A percentile compares a stretch with the other conserved stretches of the same genome.
Evolutionary conservation across 2,329 filamentous ascomycete genomes (phyloP).

Genomic region (Colletotrichum costaricense): DNA sequence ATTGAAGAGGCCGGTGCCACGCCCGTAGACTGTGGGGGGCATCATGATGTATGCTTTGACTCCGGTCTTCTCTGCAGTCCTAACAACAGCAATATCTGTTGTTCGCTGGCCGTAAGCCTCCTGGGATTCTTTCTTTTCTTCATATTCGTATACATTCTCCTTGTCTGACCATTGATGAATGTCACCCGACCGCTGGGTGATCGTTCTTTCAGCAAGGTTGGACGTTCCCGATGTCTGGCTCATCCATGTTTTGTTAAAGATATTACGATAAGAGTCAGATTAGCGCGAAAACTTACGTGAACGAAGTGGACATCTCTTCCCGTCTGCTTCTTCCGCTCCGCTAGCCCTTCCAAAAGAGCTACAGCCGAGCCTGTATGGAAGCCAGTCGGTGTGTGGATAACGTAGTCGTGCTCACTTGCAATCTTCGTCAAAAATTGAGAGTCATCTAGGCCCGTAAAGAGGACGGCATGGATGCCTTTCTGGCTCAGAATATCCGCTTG

Average conservation of each 20-base stretch:
- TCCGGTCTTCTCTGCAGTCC: constrained; percentile 48
- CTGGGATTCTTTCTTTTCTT: constrained; percentile 48
- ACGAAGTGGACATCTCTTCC: constrained; percentile 51
- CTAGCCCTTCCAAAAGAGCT: constrained; percentile 56
- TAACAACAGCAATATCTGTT: constrained; percentile 55
- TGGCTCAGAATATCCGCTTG: constrained; percentile 39
- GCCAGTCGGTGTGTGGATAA: constrained; percentile 56
- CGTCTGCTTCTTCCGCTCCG: constrained; percentile 47
- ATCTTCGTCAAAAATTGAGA: constrained; percentile 34
- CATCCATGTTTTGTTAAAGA: not conserved
- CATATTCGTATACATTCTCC: constrained; percentile 56
- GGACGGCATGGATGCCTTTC: constrained; percentile 28
- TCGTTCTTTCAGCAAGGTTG: constrained; percentile 54
- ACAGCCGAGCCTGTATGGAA: constrained; percentile 50
- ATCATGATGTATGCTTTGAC: constrained; percentile 60
- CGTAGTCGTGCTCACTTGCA: constrained; percentile 45
- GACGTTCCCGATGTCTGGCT: constrained; percentile 54
- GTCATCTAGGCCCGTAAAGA: constrained; percentile 38
- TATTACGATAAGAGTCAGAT: too few species aligned
- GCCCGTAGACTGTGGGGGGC: constrained; percentile 59
- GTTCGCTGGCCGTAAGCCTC: constrained; percentile 55
- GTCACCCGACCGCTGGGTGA: constrained; percentile 44
- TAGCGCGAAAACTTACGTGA: constrained; percentile 42
- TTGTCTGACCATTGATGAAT: constrained; percentile 53
- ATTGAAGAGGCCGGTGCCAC: constrained; percentile 55